Conservation (phyloP, 2,329 filamentous ascomycete genomes). For the Colletotrichum liriopes region DNA sequence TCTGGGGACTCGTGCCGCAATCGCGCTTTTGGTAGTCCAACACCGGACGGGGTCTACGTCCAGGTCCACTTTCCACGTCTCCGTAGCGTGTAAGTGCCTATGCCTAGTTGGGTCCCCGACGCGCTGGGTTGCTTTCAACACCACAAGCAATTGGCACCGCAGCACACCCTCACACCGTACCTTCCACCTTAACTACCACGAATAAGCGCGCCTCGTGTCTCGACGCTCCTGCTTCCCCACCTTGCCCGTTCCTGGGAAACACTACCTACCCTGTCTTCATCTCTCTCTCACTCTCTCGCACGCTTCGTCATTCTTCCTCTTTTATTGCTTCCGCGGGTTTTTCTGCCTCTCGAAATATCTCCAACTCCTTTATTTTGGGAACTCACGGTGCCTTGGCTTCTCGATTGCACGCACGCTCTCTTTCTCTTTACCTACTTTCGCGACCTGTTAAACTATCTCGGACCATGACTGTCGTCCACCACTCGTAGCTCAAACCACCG, state of each 20-base stretch:
- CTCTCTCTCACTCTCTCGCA: conserved; percentile 21
- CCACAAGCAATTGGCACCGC: conserved; percentile 28
- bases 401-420: not conserved
- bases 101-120: conserved; percentile 28
- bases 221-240: conserved; percentile 38
- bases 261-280: conserved; percentile 8
- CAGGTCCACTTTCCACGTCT: conserved; percentile 13
- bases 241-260: conserved; percentile 35
- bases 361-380: not conserved
- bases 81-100: conserved; percentile 20
- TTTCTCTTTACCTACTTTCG: not conserved
- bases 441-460: conserved; percentile 5
- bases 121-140: conserved; percentile 38
- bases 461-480: conserved; percentile 27
- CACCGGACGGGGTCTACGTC: not conserved
- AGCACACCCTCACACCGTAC: conserved; percentile 33
- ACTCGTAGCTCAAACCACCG: conserved; percentile 11
- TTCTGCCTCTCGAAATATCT: conserved; percentile 3
- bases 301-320: not conserved
- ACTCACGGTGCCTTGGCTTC: not conserved
- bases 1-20: conserved; percentile 33
- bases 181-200: conserved; percentile 26
- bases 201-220: conserved; percentile 40
- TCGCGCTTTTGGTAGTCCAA: conserved; percentile 25
- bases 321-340: not conserved